A percentile compares a stretch with the other conserved stretches of the same genome.
phyloP scores from a whole-genome alignment of 2,329 filamentous ascomycete genomes.

The Tolypocladium amazonense region DNA sequence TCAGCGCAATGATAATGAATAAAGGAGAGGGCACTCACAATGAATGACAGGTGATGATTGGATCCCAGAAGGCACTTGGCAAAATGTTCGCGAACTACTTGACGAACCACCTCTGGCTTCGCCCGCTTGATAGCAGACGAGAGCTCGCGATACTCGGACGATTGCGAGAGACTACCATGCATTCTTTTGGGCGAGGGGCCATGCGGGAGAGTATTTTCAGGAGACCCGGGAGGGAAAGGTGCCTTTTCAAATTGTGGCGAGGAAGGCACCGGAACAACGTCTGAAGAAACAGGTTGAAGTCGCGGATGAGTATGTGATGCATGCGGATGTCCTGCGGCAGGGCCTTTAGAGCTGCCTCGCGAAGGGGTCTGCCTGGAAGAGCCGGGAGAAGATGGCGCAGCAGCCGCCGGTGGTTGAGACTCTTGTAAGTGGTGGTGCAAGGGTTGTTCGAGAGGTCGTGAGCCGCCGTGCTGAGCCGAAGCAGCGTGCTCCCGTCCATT shows the following conservation, averaged over 20 bases:
- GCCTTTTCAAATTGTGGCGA: neutral
- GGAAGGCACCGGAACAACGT: neutral
- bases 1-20: conserved; percentile 10
- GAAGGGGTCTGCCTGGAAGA: neutral
- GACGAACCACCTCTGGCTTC: conserved; percentile 33
- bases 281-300: neutral
- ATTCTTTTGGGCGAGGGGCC: neutral
- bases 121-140: conserved; percentile 24
- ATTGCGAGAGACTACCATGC: neutral
- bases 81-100: conserved; percentile 38
- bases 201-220: too few species aligned
- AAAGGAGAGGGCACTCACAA: conserved; percentile 26
- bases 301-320: too few species aligned
- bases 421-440: neutral
- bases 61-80: conserved; percentile 39
- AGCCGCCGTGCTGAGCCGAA: neutral
- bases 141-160: conserved; percentile 12
- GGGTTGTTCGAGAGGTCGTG: neutral
- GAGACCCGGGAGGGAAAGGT: neutral
- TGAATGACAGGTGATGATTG: conserved; percentile 40
- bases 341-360: neutral
- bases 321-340: neutral
- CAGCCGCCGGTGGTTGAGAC: neutral
- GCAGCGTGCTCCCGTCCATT: neutral
- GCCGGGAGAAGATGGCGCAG: neutral